A percentile compares a stretch with the other conserved stretches of the same genome.
phyloP scores from a whole-genome alignment of 805 yeast species.

The Ogataea populi-albae region DNA sequence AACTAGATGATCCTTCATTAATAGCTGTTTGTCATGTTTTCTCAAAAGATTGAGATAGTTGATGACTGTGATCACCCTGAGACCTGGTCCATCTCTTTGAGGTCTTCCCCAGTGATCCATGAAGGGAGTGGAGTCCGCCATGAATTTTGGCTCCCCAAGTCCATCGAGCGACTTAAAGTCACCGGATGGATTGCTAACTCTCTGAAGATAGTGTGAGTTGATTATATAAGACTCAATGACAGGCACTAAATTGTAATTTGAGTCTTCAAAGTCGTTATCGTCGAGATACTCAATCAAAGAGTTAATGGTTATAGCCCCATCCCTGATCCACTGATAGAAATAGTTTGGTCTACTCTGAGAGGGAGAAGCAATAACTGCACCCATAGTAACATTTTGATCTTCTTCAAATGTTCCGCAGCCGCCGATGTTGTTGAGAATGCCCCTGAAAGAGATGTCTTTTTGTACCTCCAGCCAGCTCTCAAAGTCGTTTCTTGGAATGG shows the following conservation, averaged over 20 bases:
- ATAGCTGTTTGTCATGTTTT: conserved; percentile 27
- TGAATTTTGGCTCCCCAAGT: conserved; percentile 89
- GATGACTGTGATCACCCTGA: conserved; percentile 64
- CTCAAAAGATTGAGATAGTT: conserved; percentile 49
- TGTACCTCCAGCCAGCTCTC: conserved; percentile 50
- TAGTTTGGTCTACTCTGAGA: conserved; percentile 71
- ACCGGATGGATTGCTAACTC: conserved; percentile 70
- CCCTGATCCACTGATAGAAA: conserved; percentile 88
- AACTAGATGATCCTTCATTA: conserved; percentile 29
- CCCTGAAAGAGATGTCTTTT: conserved; percentile 38
- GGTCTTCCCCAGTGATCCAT: conserved; percentile 86
- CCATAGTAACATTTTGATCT: conserved; percentile 45
- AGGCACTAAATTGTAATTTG: conserved; percentile 16
- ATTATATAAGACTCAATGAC: conserved; percentile 60
- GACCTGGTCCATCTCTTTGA: conserved; percentile 92
- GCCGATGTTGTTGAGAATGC: conserved; percentile 55
- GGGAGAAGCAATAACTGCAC: conserved; percentile 85
- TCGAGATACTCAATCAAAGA: conserved; percentile 56
- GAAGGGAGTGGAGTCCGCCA: conserved; percentile 63
- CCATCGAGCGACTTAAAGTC: conserved; percentile 49
- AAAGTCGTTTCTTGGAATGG: conserved; percentile 36
- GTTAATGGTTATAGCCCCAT: conserved; percentile 76
- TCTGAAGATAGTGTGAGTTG: conserved; percentile 59
- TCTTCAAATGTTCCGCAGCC: conserved; percentile 37
- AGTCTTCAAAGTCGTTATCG: conserved; percentile 35